These are phyloP conservation scores for Rosellinia necatrix DNA, from an alignment of 2,329 filamentous ascomycete species.

Conservation along the genomic window DNA sequence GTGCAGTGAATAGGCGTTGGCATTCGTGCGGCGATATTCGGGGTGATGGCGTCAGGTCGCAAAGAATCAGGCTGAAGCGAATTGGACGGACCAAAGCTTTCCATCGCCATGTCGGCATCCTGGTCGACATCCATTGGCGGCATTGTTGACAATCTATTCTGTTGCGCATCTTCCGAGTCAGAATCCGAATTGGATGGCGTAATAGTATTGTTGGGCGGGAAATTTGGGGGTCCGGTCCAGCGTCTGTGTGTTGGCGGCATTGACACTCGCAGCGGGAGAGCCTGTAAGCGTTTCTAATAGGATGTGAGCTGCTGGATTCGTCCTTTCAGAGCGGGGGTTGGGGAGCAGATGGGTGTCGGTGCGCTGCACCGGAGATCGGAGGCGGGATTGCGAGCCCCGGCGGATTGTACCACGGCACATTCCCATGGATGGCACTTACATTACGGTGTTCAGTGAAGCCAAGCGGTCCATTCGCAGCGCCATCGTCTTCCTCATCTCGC, in stretches of 20 bases:
- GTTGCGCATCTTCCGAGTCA: constrained; percentile 45
- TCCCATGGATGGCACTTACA: constrained; percentile 32
- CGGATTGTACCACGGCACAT: background rate
- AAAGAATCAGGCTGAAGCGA: constrained; percentile 39
- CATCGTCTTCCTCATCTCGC: constrained; percentile 37
- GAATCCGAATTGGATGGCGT: constrained; percentile 49
- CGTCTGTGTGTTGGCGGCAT: constrained; percentile 49
- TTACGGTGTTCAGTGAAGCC: constrained; percentile 43
- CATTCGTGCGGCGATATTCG: constrained; percentile 53
- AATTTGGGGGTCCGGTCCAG: constrained; percentile 39
- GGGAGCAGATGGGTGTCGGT: too few relatives aligned
- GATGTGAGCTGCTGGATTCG: constrained; percentile 3
- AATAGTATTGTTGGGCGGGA: constrained; percentile 39
- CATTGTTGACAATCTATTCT: constrained; percentile 31
- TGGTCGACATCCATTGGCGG: constrained; percentile 43
- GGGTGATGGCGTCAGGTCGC: constrained; percentile 40
- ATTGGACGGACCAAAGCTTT: constrained; percentile 37
- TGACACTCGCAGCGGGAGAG: constrained; percentile 55
- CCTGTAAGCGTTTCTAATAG: constrained; percentile 58
- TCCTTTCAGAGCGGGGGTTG: too few relatives aligned
- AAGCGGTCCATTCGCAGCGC: constrained; percentile 26
- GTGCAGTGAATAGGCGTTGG: constrained; percentile 64
- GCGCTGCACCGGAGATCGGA: too few relatives aligned
- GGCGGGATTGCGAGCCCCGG: background rate
- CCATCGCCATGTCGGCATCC: constrained; percentile 59